Conservation (phyloP, 78 protist genomes). For the Goniomonas avonlea region DNA sequence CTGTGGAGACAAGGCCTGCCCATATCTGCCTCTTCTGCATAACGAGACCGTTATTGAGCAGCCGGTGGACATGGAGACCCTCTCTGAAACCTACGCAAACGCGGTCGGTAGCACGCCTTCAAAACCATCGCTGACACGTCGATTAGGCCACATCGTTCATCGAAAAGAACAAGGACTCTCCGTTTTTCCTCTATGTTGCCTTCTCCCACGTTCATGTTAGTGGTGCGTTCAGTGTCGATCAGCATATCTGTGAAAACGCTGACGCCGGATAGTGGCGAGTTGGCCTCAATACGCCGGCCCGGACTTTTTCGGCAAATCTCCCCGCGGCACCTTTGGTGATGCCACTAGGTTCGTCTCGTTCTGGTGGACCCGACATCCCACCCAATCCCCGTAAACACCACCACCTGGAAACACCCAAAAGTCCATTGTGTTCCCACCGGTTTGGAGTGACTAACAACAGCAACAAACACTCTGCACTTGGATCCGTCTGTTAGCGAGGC, state of each 20-base stretch:
- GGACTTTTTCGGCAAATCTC: background rate
- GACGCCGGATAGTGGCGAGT: background rate
- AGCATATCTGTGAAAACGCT: background rate
- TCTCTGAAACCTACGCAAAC: background rate
- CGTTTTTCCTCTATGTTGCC: slow-evolving; percentile 20
- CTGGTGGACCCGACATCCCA: no score
- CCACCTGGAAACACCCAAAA: no score
- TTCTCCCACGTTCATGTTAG: background rate
- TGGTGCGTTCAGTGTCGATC: background rate
- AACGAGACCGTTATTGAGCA: background rate
- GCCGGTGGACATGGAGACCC: background rate
- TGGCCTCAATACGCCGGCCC: background rate
- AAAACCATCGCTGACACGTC: background rate
- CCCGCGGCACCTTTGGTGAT: slow-evolving; percentile 19
- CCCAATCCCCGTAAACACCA: no score
- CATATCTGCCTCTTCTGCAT: no score
- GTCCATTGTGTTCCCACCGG: no score
- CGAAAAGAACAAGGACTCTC: background rate
- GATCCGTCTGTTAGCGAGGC: no score
- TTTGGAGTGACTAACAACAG: no score
- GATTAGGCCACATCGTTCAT: background rate
- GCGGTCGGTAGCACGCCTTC: background rate
- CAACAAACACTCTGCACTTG: no score
- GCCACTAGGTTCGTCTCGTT: no score
- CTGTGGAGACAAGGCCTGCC: no score